phyloP scores from a whole-genome alignment of 192 early-diverging fungal genomes.

The Backusella mclennaniae region DNA sequence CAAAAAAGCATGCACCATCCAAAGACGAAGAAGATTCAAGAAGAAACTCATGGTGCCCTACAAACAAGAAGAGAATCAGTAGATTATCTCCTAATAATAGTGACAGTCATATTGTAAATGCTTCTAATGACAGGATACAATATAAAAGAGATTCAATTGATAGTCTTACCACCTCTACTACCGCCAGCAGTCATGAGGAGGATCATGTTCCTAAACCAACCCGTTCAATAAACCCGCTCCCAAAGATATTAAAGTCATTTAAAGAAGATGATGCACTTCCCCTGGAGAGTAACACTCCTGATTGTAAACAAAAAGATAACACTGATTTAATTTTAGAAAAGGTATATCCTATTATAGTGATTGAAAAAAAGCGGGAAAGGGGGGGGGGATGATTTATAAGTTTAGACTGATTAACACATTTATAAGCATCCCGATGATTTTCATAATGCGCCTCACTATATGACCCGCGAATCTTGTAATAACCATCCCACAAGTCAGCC shows the following conservation, averaged over 20 bases:
- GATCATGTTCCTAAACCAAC: neutral
- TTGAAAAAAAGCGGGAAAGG: neutral
- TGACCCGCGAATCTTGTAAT: neutral
- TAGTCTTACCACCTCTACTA: constrained; percentile 4
- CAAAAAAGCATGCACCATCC: neutral
- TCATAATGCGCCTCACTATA: neutral
- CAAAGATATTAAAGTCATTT: neutral
- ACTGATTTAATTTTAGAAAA: neutral
- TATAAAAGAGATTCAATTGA: neutral
- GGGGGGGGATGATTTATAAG: neutral
- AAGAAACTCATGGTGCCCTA: neutral
- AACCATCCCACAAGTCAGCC: neutral
- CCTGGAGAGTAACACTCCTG: neutral
- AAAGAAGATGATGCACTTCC: neutral
- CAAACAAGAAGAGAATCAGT: neutral
- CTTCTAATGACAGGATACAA: neutral
- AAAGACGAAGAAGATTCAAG: neutral
- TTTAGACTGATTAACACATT: neutral
- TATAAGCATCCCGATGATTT: neutral
- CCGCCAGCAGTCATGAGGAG: constrained; percentile 1
- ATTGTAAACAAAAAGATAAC: neutral
- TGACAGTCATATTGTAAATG: neutral
- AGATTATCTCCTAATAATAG: neutral
- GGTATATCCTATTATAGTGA: neutral
- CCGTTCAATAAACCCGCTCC: neutral